These are phyloP conservation scores for Solanum sitiens DNA, from an alignment of 257 asterid species.

Conservation along the genomic window DNA sequence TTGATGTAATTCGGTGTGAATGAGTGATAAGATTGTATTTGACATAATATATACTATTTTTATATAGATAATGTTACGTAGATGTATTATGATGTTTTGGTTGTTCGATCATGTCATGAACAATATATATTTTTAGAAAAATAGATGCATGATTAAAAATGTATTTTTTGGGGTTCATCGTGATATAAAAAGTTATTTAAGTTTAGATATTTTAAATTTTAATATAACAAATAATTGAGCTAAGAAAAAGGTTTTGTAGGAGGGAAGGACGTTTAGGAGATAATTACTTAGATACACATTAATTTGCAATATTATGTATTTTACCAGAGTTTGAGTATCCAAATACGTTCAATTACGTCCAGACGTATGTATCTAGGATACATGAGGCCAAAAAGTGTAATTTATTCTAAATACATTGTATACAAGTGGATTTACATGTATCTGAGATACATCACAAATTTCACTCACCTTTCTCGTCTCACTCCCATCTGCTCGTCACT, in stretches of 20 bases:
- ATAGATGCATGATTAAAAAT: not conserved
- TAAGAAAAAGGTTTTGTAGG: not conserved
- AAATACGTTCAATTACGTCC: accelerated
- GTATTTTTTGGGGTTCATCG: accelerated
- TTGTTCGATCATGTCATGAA: not conserved
- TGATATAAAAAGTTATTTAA: not conserved
- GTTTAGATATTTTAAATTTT: not conserved
- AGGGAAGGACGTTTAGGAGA: not conserved
- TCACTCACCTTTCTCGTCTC: not conserved
- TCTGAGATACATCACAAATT: accelerated
- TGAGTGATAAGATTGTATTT: not conserved
- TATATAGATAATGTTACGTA: not conserved
- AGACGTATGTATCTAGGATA: too few species aligned
- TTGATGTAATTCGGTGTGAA: not conserved
- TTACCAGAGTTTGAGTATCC: not conserved
- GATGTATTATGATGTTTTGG: not conserved
- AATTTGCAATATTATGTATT: not conserved
- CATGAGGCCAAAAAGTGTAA: not conserved
- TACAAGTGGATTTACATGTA: not conserved
- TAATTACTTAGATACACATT: too few species aligned
- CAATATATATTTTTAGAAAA: too few species aligned
- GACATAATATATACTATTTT: not conserved
- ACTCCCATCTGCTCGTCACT: not conserved
- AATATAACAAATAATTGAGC: not conserved
- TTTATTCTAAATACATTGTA: too few species aligned